Evolutionary conservation across 2,329 filamentous ascomycete genomes (phyloP).

Genomic region (Emydomyces testavorans): DNA sequence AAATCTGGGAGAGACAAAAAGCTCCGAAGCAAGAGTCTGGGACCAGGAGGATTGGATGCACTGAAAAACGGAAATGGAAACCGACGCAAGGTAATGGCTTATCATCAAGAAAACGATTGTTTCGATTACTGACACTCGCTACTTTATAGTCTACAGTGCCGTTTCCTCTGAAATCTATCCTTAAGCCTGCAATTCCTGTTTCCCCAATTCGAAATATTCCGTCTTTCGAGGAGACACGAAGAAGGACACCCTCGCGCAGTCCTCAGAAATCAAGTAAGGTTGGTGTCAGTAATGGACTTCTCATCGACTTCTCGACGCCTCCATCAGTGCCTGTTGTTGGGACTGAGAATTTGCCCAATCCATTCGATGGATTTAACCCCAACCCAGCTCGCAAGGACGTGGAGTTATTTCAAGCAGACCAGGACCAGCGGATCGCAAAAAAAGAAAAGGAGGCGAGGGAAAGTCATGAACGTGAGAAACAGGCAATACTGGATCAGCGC

Average conservation of each 20-base stretch:
- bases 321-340: slow-evolving; percentile 25
- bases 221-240: slow-evolving; percentile 43
- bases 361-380: slow-evolving; percentile 37
- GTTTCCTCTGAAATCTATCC: slow-evolving; percentile 53
- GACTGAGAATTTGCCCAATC: slow-evolving; percentile 37
- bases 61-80: slow-evolving; percentile 66
- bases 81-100: slow-evolving; percentile 56
- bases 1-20: slow-evolving; percentile 44
- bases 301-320: slow-evolving; percentile 37
- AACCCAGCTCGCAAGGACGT: slow-evolving; percentile 39
- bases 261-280: slow-evolving; percentile 15
- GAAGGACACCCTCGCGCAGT: slow-evolving; percentile 31
- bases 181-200: slow-evolving; percentile 63
- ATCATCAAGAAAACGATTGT: not conserved
- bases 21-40: slow-evolving; percentile 89
- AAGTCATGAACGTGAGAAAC: slow-evolving; percentile 45
- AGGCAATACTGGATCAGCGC: slow-evolving; percentile 55
- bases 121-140: not conserved
- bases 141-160: slow-evolving; percentile 30
- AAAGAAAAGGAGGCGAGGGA: slow-evolving; percentile 59
- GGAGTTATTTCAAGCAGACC: slow-evolving; percentile 48
- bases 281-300: slow-evolving; percentile 20
- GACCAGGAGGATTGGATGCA: slow-evolving; percentile 77
- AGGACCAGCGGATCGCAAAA: slow-evolving; percentile 55
- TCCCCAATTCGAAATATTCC: slow-evolving; percentile 57